Conservation (phyloP, 129 eudicot genomes). For the Tagetes erecta region DNA sequence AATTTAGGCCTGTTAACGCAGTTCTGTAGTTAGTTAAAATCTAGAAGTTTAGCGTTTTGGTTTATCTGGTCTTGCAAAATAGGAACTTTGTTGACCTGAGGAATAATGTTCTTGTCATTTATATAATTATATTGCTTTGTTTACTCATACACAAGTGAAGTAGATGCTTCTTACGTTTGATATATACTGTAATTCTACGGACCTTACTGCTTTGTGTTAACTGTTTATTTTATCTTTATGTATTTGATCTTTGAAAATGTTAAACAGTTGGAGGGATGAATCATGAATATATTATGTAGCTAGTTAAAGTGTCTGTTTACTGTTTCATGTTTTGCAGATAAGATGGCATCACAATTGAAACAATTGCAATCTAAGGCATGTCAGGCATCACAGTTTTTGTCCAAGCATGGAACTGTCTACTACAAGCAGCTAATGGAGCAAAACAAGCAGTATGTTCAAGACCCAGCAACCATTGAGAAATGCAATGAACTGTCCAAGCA, state of each 20-base stretch:
- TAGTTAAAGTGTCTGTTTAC: background rate
- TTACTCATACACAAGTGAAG: background rate
- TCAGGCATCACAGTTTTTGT: conserved; percentile 59
- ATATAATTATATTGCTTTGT: background rate
- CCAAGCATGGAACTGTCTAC: conserved; percentile 61
- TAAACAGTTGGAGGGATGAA: background rate
- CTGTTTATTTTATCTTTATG: background rate
- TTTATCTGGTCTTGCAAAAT: conserved; percentile 13
- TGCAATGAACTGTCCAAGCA: conserved; percentile 69
- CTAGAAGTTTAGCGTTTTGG: background rate
- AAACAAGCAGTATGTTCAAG: conserved; percentile 69
- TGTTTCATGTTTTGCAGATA: conserved; percentile 28
- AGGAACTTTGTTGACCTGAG: background rate
- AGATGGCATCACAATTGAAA: conserved; percentile 66
- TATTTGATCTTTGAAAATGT: background rate
- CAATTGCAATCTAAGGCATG: conserved; percentile 67
- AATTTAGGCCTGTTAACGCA: background rate
- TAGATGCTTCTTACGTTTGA: background rate
- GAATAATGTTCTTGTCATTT: background rate
- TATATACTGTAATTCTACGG: background rate
- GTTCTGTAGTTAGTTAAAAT: background rate
- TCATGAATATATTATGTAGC: background rate
- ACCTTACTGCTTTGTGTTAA: background rate
- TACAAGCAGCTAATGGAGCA: conserved; percentile 79
- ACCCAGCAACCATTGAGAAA: conserved; percentile 75